Conservation (phyloP, 257 asterid genomes). For the Lithospermum erythrorhizon region DNA sequence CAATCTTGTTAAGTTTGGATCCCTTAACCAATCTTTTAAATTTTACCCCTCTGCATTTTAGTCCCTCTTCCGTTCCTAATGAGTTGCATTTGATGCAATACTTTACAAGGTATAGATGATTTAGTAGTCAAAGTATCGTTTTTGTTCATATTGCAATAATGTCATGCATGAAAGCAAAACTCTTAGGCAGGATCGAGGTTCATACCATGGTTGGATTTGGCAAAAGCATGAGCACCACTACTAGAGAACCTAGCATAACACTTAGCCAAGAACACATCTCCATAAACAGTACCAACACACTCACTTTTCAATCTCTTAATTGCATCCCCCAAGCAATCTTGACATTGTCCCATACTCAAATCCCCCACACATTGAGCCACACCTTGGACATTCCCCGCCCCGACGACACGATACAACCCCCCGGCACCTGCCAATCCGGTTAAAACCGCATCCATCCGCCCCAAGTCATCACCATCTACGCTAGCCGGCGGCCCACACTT, state of each 20-base stretch:
- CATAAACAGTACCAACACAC: conserved; percentile 87
- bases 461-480: conserved; percentile 27
- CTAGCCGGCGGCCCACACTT: conserved; percentile 88
- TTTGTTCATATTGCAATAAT: no score
- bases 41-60: no score
- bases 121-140: no score
- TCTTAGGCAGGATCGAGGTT: neutral
- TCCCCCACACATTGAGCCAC: conserved; percentile 95
- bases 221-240: conserved; percentile 42
- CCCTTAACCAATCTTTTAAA: no score
- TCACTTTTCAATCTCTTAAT: conserved; percentile 60
- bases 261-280: conserved; percentile 81
- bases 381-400: conserved; percentile 62
- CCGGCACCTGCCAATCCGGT: conserved; percentile 48
- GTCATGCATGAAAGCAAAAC: no score
- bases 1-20: no score
- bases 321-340: conserved; percentile 78
- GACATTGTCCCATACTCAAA: conserved; percentile 69
- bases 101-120: no score
- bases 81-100: no score
- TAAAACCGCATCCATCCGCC: conserved; percentile 61
- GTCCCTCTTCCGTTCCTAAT: no score
- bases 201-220: conserved; percentile 45
- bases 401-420: conserved; percentile 67
- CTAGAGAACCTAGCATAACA: conserved; percentile 88